A percentile compares a stretch with the other conserved stretches of the same genome.
Conservation (phyloP, 2,329 filamentous ascomycete species). For the Cercospora canescens region DNA sequence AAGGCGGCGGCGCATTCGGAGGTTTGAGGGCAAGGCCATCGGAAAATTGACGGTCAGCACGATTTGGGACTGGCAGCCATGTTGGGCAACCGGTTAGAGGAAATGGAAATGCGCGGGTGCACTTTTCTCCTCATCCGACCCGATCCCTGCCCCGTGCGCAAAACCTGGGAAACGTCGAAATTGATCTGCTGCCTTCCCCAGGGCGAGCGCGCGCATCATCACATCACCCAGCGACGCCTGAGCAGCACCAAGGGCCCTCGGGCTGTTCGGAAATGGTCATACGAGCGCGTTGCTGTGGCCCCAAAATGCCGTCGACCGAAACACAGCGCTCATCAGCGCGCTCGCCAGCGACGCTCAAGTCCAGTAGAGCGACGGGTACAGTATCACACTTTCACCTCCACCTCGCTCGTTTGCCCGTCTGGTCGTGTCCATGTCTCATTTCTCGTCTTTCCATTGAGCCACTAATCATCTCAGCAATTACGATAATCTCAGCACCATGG, state of each 20-base stretch:
- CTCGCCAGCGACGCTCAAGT: not conserved
- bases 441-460: not conserved
- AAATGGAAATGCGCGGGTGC: not conserved
- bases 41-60: not conserved
- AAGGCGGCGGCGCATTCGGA: not conserved
- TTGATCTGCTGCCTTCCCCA: not conserved
- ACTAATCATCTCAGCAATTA: not conserved
- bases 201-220: not conserved
- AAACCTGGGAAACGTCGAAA: not conserved
- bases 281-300: not conserved
- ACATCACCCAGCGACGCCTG: not conserved
- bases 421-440: not conserved
- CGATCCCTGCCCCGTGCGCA: not conserved
- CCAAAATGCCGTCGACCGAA: not conserved
- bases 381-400: too few species aligned
- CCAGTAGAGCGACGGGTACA: too few species aligned
- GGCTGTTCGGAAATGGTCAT: not conserved
- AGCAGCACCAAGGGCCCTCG: not conserved
- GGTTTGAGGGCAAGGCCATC: not conserved
- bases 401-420: not conserved
- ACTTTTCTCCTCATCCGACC: not conserved
- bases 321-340: not conserved
- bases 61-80: not conserved
- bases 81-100: not conserved
- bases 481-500: not conserved